phyloP scores from a whole-genome alignment of 1,139 yeast species.

The Scheffersomyces lignicola region DNA sequence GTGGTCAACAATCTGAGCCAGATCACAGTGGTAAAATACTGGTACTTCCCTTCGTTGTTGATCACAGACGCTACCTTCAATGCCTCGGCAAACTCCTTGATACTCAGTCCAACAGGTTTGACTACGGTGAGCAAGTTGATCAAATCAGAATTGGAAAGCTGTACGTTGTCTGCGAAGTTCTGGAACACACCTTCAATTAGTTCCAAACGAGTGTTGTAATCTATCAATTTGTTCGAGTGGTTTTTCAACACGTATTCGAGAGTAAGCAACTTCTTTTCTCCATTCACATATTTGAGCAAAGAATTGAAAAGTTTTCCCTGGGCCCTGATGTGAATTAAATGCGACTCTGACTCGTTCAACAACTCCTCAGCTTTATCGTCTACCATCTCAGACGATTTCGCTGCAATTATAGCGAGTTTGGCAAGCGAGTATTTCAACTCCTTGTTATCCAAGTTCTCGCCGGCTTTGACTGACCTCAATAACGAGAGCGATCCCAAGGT shows the following conservation, averaged over 20 bases:
- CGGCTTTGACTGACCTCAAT: constrained; percentile 30
- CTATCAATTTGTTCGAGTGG: constrained; percentile 6
- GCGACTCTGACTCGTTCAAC: constrained; percentile 37
- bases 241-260: constrained; percentile 11
- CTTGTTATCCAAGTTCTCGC: constrained; percentile 47
- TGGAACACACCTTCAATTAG: constrained; percentile 13
- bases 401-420: constrained; percentile 51
- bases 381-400: constrained; percentile 9
- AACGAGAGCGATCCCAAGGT: constrained; percentile 51
- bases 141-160: constrained; percentile 47
- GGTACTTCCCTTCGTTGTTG: constrained; percentile 23
- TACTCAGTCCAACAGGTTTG: constrained; percentile 26
- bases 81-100: constrained; percentile 35
- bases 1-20: constrained; percentile 64
- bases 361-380: constrained; percentile 9
- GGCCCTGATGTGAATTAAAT: constrained; percentile 46
- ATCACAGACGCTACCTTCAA: constrained; percentile 33
- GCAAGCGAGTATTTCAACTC: constrained; percentile 70
- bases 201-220: not conserved
- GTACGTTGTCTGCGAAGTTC: constrained; percentile 31
- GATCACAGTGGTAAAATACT: constrained; percentile 31
- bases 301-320: constrained; percentile 43
- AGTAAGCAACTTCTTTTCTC: constrained; percentile 20
- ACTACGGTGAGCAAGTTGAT: constrained; percentile 59
- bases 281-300: constrained; percentile 24